Base-by-base conservation (phyloP, 306 rosid genomes). In the Ochetophila trinervis region DNA sequence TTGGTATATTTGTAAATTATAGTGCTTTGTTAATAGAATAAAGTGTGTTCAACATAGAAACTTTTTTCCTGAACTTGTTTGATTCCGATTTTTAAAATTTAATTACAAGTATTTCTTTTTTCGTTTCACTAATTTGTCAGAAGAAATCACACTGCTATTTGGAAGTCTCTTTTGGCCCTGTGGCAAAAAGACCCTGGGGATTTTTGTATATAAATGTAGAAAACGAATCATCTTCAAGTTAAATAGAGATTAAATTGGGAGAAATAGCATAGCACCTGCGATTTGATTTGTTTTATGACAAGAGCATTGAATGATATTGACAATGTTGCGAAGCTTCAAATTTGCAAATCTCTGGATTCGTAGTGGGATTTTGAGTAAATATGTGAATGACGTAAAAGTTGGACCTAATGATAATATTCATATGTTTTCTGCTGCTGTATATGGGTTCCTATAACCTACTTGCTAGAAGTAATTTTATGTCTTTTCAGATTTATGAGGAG, bases 401-500 rank as follows among this genome's bases (percentile, higher is more conserved):
- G 20, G 22, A 54, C 17, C 35, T 59, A 34, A 50, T 50, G 6
- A 50, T 50, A 14, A 21, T 17, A 5, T 59, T 35, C 47, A 4
- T 35, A 24, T 50, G 21, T 50, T 50, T n/a, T 17, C 10, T n/a
- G 54, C 21, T 50, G 27, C 13, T 64, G 8, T 30, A 17, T 36
- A 52, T 34, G 35, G 60, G 69, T 13, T 22, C 15, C 51, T 69
- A 22, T 4, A 47, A 65, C 60, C 53, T 49, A 66, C 55, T 52
- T 64, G 32, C n/a, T 18, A 21, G 42, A 53, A 6, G 52, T 68
- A 53, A 24, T 19, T 13, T 78, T 53, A 32, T 63, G 15, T 53
- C 20, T 34, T 75, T 54, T 18, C 82, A 92, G 98, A 89, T 93
- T 78, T 82, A 80, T 0, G 91, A 74, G 68, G 98, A 93, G 83